Evolutionary conservation across 192 early-diverging fungal species (phyloP).

Genomic region (Coemansia sp.): DNA sequence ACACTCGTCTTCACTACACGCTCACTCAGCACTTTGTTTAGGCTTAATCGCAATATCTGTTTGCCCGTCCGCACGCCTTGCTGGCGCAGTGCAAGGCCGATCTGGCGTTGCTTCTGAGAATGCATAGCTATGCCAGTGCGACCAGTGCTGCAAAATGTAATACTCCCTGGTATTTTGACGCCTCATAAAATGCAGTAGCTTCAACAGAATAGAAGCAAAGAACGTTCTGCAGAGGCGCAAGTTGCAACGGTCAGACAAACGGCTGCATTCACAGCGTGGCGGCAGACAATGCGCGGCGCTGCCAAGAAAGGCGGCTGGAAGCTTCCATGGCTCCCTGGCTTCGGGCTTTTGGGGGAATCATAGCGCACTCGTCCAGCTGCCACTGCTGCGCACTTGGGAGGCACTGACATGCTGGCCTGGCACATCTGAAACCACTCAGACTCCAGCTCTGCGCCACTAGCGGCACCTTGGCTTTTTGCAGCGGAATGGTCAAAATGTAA

Average conservation of each 20-base stretch:
- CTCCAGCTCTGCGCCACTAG: neutral
- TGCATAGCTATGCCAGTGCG: neutral
- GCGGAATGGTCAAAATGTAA: neutral
- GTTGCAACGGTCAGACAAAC: neutral
- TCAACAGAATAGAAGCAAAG: neutral
- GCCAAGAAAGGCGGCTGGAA: neutral
- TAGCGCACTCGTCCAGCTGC: neutral
- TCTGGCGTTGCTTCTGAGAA: neutral
- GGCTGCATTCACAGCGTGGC: neutral
- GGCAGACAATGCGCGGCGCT: slow-evolving; percentile 5
- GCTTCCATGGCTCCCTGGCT: slow-evolving; percentile 3
- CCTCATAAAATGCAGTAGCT: slow-evolving; percentile 1
- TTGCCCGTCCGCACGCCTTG: neutral
- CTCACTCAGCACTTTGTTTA: neutral
- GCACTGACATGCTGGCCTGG: too few relatives aligned
- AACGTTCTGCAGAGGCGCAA: slow-evolving; percentile 1
- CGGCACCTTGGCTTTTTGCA: neutral
- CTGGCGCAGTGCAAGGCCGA: neutral
- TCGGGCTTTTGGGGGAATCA: neutral
- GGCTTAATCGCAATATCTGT: neutral
- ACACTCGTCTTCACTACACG: neutral
- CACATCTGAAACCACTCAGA: neutral
- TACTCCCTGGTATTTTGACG: neutral
- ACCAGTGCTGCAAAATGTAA: slow-evolving; percentile 3
- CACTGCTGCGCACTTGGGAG: neutral